Evolutionary conservation across 208 protist genomes (phyloP).

Genomic region (Ichthyophonus hoferi): DNA sequence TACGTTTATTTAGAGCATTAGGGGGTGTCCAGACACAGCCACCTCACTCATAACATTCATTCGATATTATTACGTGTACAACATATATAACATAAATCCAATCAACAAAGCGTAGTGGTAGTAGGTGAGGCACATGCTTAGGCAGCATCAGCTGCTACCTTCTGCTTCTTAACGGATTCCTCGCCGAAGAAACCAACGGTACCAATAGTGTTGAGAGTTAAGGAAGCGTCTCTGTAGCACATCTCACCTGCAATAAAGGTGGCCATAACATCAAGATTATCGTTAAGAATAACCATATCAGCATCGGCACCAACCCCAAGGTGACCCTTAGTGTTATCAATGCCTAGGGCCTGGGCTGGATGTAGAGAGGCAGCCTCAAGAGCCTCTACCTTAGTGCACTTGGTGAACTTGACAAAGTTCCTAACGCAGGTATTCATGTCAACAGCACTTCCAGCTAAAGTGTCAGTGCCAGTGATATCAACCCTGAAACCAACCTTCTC

Average conservation of each 20-base stretch:
- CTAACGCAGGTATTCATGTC: neutral
- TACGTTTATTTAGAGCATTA: too few relatives aligned
- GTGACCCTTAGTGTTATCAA: neutral
- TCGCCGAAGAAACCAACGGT: too few relatives aligned
- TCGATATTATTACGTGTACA: too few relatives aligned
- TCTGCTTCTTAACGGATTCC: too few relatives aligned
- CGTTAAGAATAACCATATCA: neutral
- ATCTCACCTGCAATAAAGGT: neutral
- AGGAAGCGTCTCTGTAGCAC: too few relatives aligned
- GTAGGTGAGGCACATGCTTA: too few relatives aligned
- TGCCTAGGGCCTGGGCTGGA: neutral
- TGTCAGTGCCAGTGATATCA: constrained; percentile 20
- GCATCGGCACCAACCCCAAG: neutral
- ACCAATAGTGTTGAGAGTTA: too few relatives aligned
- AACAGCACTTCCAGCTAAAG: constrained; percentile 29
- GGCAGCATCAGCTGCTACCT: too few relatives aligned
- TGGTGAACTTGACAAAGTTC: neutral
- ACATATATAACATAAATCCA: too few relatives aligned
- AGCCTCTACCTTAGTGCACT: neutral
- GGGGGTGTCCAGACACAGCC: too few relatives aligned
- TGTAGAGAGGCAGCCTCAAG: neutral
- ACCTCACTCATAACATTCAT: too few relatives aligned
- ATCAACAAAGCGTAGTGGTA: too few relatives aligned
- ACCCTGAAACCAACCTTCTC: neutral
- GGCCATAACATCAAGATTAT: neutral